Base-by-base conservation (phyloP, 169 alveolate species). In the Eimeria sp. region DNA sequence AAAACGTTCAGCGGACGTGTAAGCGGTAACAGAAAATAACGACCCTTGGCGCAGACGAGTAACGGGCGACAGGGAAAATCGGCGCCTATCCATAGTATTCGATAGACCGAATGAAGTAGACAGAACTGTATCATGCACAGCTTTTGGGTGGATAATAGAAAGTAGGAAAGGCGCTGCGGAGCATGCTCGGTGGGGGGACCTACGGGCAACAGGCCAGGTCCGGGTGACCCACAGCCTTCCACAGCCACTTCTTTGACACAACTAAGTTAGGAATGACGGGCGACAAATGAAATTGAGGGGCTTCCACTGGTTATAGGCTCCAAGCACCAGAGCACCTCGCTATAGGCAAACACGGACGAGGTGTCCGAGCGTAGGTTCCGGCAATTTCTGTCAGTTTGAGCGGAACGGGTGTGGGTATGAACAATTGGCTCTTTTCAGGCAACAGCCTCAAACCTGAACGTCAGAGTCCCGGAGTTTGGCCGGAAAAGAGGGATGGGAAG, bases 241-340 rank as follows among this genome's bases (percentile, higher is more conserved):
- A 40, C 56, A 74, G 33, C 80, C 80, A 6, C 10, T 37, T 37
- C 54, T 13, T 71, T 46, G 18, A 66, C 27, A 30, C 23, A 14
- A 4, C 56, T 74, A 40, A 54, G 11, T 78, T 78, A 43, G 88
- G 88, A 78, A 78, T 78, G 88, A 46, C 52, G 88, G 8, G 49
- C 46, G 66, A 27, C n/a, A 6, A 13, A 10, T 8, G 68, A 16
- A 52, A 4, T 30, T 54, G 66, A 23, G 46, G 68, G 49, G 43
- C 49, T 46, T 43, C 66, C 49, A 27, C n/a, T 40, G 46, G 49
- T 14, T 83, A 4, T 40, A 54, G 58, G 54, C 77, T 37, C 90
- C 60, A 27, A 13, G 52, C 46, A 58, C 58, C 72, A 58, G 27
- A 20, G 43, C 10, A 18, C 33, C 68, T 9, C 71, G 40, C 76